These are phyloP conservation scores for Trichoderma asperelloides DNA, from an alignment of 495 filamentous ascomycete genomes.

Conservation along the genomic window DNA sequence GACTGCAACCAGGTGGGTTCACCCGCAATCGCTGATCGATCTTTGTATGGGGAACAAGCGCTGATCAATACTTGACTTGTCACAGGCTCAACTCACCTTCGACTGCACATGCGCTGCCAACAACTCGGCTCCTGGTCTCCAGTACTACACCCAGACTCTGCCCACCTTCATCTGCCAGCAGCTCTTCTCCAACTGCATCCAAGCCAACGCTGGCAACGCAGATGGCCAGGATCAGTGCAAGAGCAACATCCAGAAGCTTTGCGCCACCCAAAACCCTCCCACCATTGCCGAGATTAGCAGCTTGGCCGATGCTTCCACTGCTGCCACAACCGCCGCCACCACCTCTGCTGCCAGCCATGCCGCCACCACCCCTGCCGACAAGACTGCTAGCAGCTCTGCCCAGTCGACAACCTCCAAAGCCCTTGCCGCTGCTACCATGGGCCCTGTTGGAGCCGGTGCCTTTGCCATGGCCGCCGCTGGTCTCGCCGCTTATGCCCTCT, in stretches of 20 bases:
- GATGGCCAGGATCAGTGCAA: conserved; percentile 24
- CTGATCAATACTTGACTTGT: conserved; percentile 10
- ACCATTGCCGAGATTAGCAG: conserved; percentile 17
- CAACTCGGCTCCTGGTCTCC: conserved; percentile 25
- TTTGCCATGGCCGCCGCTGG: conserved; percentile 2
- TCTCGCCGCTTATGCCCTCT: background rate
- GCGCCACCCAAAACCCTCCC: conserved; percentile 25
- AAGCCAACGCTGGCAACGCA: conserved; percentile 17
- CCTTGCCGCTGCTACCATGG: background rate
- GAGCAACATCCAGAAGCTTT: conserved; percentile 23
- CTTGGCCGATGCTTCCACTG: background rate
- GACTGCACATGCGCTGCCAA: conserved; percentile 24
- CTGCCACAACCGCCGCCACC: background rate
- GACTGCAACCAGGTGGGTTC: conserved; percentile 23
- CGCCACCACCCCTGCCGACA: background rate
- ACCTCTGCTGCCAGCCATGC: background rate
- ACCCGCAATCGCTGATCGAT: conserved; percentile 1
- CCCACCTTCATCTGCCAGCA: conserved; percentile 28
- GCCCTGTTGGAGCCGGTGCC: background rate
- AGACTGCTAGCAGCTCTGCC: conserved; percentile 1
- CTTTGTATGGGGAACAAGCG: background rate
- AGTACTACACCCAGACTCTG: conserved; percentile 29
- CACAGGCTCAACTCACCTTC: conserved; percentile 22
- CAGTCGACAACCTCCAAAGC: background rate
- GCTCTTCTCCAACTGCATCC: conserved; percentile 23